Evolutionary conservation across 2,329 filamentous ascomycete species (phyloP).

Genomic region (Colletotrichum lentis): DNA sequence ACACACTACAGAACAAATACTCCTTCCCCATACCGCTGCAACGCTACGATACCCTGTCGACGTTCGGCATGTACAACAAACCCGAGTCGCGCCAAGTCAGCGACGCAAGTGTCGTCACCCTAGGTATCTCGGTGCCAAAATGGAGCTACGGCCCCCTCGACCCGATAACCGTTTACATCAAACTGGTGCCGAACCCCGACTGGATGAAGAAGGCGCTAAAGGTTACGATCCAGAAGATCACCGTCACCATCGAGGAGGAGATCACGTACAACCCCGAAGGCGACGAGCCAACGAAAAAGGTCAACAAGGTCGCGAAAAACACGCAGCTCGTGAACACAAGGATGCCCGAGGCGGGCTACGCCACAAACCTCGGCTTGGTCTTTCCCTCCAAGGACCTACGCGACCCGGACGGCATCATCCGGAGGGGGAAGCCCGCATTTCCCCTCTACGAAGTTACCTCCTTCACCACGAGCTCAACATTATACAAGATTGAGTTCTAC

Average conservation of each 20-base stretch:
- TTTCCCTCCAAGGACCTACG: constrained; percentile 90
- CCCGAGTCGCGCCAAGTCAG: constrained; percentile 87
- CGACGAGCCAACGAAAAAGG: constrained; percentile 89
- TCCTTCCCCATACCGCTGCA: constrained; percentile 89
- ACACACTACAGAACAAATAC: constrained; percentile 87
- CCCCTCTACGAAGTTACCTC: constrained; percentile 87
- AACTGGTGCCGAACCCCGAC: constrained; percentile 88
- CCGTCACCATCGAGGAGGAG: constrained; percentile 92
- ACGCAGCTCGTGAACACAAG: constrained; percentile 82
- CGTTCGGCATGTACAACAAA: constrained; percentile 99
- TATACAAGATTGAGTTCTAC: constrained; percentile 99
- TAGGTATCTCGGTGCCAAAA: constrained; percentile 89
- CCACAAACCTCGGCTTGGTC: constrained; percentile 88
- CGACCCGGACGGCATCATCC: constrained; percentile 86
- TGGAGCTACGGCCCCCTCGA: constrained; percentile 98
- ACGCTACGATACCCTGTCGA: constrained; percentile 94
- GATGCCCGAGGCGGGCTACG: constrained; percentile 89
- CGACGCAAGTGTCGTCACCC: constrained; percentile 87
- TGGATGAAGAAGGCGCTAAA: constrained; percentile 90
- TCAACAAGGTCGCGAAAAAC: constrained; percentile 86
- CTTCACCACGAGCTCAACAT: constrained; percentile 90
- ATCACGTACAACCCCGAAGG: constrained; percentile 99
- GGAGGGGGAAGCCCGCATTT: constrained; percentile 84
- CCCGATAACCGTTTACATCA: constrained; percentile 95
- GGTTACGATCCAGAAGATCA: constrained; percentile 94